Conservation (phyloP, 1,284 basidiomycete genomes). For the Leccinum pachyderme region DNA sequence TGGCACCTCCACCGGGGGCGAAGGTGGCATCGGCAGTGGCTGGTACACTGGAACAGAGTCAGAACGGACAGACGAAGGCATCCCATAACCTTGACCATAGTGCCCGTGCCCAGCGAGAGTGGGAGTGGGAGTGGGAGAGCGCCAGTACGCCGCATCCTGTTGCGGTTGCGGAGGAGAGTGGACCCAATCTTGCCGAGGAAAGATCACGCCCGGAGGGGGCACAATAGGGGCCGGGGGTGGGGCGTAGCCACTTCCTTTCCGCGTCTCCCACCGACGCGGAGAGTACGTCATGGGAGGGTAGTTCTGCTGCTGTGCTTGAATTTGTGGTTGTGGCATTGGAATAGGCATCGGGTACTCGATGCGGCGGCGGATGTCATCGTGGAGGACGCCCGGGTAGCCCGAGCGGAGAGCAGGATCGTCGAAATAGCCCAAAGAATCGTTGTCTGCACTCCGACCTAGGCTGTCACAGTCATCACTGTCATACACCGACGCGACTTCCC, state of each 20-base stretch:
- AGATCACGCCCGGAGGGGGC: slow-evolving; percentile 29
- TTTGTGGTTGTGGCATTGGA: slow-evolving; percentile 8
- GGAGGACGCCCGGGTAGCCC: slow-evolving; percentile 4
- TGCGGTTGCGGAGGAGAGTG: not conserved
- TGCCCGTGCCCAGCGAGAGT: not conserved
- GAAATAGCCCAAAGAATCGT: slow-evolving; percentile 10
- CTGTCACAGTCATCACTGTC: slow-evolving; percentile 30
- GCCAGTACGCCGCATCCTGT: slow-evolving; percentile 6
- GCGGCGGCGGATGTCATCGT: slow-evolving; percentile 7
- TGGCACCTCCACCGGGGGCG: not conserved
- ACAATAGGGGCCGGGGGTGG: slow-evolving; percentile 13
- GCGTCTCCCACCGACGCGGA: slow-evolving; percentile 17
- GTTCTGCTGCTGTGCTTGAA: slow-evolving; percentile 7
- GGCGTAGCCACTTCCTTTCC: slow-evolving; percentile 12
- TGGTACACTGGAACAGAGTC: not conserved
- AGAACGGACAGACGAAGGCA: not conserved
- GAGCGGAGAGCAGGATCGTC: slow-evolving; percentile 7
- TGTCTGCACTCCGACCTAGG: slow-evolving; percentile 21
- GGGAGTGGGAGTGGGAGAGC: not conserved
- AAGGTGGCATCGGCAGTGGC: not conserved
- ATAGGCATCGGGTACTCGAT: slow-evolving; percentile 16
- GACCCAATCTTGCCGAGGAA: slow-evolving; percentile 25
- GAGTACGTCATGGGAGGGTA: slow-evolving; percentile 1
- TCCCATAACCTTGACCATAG: not conserved
- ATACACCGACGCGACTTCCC: slow-evolving; percentile 31